Base-by-base conservation (phyloP, 495 filamentous ascomycete genomes). In the Aspergillus carlsbadensis region DNA sequence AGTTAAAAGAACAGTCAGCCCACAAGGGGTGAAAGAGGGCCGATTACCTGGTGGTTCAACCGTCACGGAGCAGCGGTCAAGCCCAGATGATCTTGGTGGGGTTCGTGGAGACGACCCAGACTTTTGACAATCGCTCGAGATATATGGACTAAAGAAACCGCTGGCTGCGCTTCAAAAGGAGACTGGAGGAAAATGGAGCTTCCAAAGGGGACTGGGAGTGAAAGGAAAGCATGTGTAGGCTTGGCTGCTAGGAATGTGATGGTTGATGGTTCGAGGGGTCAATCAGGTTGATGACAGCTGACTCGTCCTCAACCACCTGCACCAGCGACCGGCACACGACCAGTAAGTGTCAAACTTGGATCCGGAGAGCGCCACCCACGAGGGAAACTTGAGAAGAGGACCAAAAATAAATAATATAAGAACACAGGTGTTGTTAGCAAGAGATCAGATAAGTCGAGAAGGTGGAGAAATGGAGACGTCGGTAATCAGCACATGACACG, bases 71-170 rank as follows among this genome's bases (percentile, higher is more conserved):
- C 33, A 46, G 53, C 54, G 54, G 54, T 50, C 54, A 57, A 57
- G 54, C 36, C n/a, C 54, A 44, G 29, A 42, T 17, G 50, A 52
- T 39, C 18, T 18, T 44, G 45, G 54, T 57, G 54, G 54, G 54
- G 54, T 57, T 57, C 54, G 54, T 57, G 54, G 45, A 39, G 54
- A 50, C 54, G 54, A 43, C 36, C 54, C 54, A 50, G 37, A 57
- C 45, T 57, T 49, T 35, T 5, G 11, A 39, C 22, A 34, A 34
- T 33, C 33, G 46, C 24, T 33, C 20, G 37, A 54, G 31, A 45
- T 37, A 47, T 40, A 34, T n/a, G 21, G 40, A 26, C 20, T 22
- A 36, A 31, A 54, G 26, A 26, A 41, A 20, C 13, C 17, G 34
- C 33, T 35, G 4, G 8, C 13, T 21, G 24, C 39, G 15, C 37